Conservation (phyloP, 2,329 filamentous ascomycete species). For the Teratosphaeria gauchensis region DNA sequence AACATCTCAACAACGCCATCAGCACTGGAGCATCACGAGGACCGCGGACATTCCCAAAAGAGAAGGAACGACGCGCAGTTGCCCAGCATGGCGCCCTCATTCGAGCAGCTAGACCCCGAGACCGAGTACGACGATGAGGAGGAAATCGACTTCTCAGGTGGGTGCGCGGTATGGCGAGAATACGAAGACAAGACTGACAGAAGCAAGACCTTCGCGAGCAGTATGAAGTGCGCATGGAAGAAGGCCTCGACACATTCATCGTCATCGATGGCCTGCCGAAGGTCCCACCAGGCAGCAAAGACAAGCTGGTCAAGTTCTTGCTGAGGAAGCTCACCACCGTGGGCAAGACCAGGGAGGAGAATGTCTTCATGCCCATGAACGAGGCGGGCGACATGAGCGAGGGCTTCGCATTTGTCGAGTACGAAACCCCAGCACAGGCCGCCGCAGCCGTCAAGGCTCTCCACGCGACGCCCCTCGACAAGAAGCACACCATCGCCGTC, state of each 20-base stretch:
- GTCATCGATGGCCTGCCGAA: constrained; percentile 89
- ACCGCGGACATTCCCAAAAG: neutral
- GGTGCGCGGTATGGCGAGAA: constrained; percentile 11
- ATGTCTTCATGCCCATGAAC: constrained; percentile 87
- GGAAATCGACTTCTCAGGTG: constrained; percentile 80
- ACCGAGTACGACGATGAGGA: constrained; percentile 78
- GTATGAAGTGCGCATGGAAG: constrained; percentile 91
- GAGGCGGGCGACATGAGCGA: constrained; percentile 70
- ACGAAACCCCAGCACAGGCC: constrained; percentile 81
- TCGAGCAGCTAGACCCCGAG: constrained; percentile 78
- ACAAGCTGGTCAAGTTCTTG: constrained; percentile 93
- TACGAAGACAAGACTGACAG: constrained; percentile 3
- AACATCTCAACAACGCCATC: neutral
- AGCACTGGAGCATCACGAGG: neutral
- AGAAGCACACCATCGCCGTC: constrained; percentile 87
- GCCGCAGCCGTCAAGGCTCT: constrained; percentile 81
- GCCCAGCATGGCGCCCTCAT: constrained; percentile 78
- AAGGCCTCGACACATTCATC: constrained; percentile 92
- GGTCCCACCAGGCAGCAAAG: constrained; percentile 81
- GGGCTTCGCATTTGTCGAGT: constrained; percentile 95
- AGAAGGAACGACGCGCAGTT: neutral
- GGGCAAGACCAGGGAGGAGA: constrained; percentile 75
- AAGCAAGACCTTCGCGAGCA: constrained; percentile 71
- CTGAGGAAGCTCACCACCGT: constrained; percentile 83
- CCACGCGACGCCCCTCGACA: constrained; percentile 80